phyloP scores from a whole-genome alignment of 1,284 basidiomycete genomes.

The Melanopsichium pennsylvanicum region DNA sequence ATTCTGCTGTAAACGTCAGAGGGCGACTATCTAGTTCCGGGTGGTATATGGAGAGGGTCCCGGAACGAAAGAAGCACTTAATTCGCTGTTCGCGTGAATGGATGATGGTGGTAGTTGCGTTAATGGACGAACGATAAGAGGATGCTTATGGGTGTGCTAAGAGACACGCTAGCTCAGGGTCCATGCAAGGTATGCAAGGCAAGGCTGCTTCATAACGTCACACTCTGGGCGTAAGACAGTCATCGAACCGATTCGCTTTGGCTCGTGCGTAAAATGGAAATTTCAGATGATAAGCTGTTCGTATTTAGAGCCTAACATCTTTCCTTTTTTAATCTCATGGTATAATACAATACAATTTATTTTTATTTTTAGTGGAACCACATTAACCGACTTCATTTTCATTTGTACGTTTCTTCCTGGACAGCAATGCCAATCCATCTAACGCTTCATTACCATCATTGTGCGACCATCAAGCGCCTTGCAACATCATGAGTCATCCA shows the following conservation, averaged over 20 bases:
- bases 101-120: not conserved
- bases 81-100: not conserved
- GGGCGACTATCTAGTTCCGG: not conserved
- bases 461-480: not conserved
- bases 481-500: slow-evolving; percentile 8
- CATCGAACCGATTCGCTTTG: not conserved
- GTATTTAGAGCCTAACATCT: slow-evolving; percentile 1
- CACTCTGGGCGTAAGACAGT: slow-evolving; percentile 1
- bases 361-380: too few relatives aligned
- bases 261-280: slow-evolving; percentile 20
- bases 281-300: too few relatives aligned
- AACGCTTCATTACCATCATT: not conserved
- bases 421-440: not conserved
- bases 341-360: too few relatives aligned
- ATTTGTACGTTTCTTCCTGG: too few relatives aligned
- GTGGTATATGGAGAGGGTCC: not conserved
- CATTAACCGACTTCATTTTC: too few relatives aligned
- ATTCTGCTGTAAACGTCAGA: too few relatives aligned
- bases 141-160: too few relatives aligned
- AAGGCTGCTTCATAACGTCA: slow-evolving; percentile 12
- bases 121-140: not conserved
- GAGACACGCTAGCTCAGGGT: slow-evolving; percentile 36
- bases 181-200: not conserved
- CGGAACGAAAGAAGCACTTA: not conserved
- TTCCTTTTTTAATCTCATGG: not conserved